A percentile compares a stretch with the other conserved stretches of the same genome.
These are phyloP conservation scores for Eimeria nieschulzi DNA, from an alignment of 169 alveolate genomes.

Conservation along the genomic window DNA sequence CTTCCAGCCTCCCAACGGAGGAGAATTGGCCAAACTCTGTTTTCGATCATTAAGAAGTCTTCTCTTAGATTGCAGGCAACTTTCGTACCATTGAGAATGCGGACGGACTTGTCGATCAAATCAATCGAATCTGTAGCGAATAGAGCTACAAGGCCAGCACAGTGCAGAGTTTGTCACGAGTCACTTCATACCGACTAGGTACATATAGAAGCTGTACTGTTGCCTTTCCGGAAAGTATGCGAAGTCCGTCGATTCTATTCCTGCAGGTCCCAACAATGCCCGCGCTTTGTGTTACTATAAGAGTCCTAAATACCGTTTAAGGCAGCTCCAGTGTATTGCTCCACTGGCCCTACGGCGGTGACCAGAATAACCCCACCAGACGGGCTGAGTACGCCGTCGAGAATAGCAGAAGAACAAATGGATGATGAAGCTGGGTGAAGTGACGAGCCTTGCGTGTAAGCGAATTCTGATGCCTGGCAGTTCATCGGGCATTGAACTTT, in stretches of 20 bases:
- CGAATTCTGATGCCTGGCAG: constrained; percentile 81
- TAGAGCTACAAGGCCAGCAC: neutral
- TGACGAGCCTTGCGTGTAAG: constrained; percentile 78
- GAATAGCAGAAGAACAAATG: constrained; percentile 90
- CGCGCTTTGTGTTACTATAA: too few relatives aligned
- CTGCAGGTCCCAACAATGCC: neutral
- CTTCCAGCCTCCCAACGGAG: constrained; percentile 82
- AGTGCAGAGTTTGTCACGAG: neutral
- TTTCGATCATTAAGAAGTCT: neutral
- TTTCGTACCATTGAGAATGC: constrained; percentile 84
- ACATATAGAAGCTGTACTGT: constrained; percentile 56
- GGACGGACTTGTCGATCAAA: constrained; percentile 86
- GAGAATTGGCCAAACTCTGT: constrained; percentile 78
- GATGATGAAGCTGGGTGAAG: constrained; percentile 88
- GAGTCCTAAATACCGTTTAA: constrained; percentile 16
- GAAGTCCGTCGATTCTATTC: constrained; percentile 11
- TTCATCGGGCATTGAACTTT: constrained; percentile 82
- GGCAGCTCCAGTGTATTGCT: constrained; percentile 75
- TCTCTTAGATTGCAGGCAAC: neutral
- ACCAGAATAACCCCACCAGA: constrained; percentile 84
- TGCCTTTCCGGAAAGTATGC: constrained; percentile 42
- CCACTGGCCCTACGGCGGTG: constrained; percentile 78
- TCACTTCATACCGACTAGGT: constrained; percentile 42
- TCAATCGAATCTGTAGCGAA: constrained; percentile 79
- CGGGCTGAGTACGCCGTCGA: constrained; percentile 88